phyloP scores from a whole-genome alignment of 306 rosid genomes.

The Pachyrhizus erosus region DNA sequence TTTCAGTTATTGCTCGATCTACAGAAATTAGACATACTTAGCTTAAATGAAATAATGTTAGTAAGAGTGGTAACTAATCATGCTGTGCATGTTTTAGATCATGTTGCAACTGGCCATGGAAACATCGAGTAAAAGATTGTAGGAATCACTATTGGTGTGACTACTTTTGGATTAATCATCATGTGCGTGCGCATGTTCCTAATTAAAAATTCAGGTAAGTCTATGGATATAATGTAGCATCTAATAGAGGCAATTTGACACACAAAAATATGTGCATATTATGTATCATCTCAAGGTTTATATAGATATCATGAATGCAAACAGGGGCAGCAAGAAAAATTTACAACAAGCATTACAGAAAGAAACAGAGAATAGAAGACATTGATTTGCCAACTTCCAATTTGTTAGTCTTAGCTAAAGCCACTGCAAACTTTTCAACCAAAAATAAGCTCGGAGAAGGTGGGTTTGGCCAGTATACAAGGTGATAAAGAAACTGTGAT shows the following conservation, averaged over 20 bases:
- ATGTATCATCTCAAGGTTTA: not conserved
- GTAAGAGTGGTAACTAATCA: not conserved
- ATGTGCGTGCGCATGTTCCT: not conserved
- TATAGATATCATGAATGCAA: not conserved
- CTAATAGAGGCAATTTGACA: no score
- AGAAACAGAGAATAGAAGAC: not conserved
- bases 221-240: not conserved
- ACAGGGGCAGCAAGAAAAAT: not conserved
- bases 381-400: not conserved
- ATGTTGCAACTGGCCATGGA: not conserved
- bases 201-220: not conserved
- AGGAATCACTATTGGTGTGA: not conserved
- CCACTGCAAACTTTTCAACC: not conserved
- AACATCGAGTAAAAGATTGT: not conserved
- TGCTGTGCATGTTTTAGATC: not conserved
- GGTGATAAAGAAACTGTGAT: not conserved
- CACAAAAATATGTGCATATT: not conserved
- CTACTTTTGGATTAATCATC: not conserved
- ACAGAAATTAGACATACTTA: not conserved
- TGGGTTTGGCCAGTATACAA: not conserved
- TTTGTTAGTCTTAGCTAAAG: not conserved
- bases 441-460: not conserved
- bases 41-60: not conserved
- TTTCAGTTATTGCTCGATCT: not conserved
- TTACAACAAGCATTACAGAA: not conserved